These are phyloP conservation scores for Prorocentrum cordatum DNA, from an alignment of 169 alveolate genomes.

Conservation along the genomic window DNA sequence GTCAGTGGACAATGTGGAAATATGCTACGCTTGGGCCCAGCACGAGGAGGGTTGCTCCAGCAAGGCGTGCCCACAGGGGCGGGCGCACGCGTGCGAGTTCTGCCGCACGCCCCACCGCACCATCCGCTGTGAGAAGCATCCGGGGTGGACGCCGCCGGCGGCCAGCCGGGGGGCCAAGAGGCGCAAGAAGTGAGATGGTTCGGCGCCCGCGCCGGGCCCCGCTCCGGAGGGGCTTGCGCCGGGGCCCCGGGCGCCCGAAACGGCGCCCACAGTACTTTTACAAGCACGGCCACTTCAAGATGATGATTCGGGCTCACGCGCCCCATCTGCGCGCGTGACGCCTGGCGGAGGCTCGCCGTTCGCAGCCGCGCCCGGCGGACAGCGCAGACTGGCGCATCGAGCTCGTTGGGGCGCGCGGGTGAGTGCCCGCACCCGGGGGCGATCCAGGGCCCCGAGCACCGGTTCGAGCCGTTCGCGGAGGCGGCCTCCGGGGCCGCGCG, in stretches of 20 bases:
- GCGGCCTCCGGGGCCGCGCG: not conserved
- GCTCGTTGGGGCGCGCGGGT: not conserved
- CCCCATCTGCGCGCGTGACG: no score
- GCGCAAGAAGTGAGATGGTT: not conserved
- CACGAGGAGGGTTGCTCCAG: not conserved
- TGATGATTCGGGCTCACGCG: no score
- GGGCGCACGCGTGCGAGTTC: constrained; percentile 36
- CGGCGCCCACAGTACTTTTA: not conserved
- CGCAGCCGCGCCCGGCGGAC: not conserved
- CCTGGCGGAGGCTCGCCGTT: not conserved
- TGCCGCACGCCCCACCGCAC: constrained; percentile 15
- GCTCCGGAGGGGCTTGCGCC: not conserved
- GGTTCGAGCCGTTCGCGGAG: no score
- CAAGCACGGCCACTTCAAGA: no score
- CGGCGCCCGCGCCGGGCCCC: not conserved
- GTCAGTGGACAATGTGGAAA: not conserved
- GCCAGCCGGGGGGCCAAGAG: not conserved
- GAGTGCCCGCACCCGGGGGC: no score
- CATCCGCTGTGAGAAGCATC: not conserved
- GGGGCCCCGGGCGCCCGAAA: not conserved
- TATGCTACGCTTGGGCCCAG: constrained; percentile 8
- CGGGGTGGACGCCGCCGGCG: no score
- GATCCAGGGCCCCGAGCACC: not conserved
- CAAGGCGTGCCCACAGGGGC: not conserved
- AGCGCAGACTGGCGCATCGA: not conserved